Base-by-base conservation (phyloP, 257 asterid species). In the Anisodus tanguticus region DNA sequence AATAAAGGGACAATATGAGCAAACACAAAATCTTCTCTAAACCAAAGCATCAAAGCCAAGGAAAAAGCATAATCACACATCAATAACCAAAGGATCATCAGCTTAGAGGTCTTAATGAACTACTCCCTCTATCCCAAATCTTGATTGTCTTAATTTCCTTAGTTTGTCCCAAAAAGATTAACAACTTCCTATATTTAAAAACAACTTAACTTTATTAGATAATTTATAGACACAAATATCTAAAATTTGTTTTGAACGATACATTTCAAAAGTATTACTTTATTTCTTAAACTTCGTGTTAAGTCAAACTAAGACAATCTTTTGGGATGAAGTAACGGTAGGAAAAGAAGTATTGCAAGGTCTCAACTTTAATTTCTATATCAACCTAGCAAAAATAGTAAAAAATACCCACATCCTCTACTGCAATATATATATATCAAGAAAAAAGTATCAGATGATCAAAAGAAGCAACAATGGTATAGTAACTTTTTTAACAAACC, bases 21-120 rank as follows among this genome's bases (percentile, higher is more conserved):
- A 77, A 77, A 77, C 64, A 53, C 47, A 53, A 77, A 74, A 49
- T 49, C 1, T 74, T 49, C 16, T 22, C 6, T 53, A 74, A 74
- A 53, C 19, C 22, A 49, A 49, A 26, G 55, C 45, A 22, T 49
- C 22, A 74, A 49, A 51, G 22, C 62, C 62, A 74, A 8, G 31
- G 0, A 53, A 77, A 53, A 26, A 4, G 6, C 64, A 77, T 77
- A 77, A 77, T 4, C 64, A 76, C 43, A 26, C 81, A 31, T 13
- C 81, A 76, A 76, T 22, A 26, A 77, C 64, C 31, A 76, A 64
- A 51, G 3, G 41, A 53, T 77, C 66, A 77, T 53, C 31, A 77
- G 5, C 82, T 31, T 31, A 66, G 47, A 26, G 8, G 9, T 66
- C 47, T 66, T 31, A 77, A 77, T 53, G 49, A 51, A 31, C 66